Evolutionary conservation across 1,139 yeast genomes (phyloP).

Genomic region (Insectozyma bohioensis): DNA sequence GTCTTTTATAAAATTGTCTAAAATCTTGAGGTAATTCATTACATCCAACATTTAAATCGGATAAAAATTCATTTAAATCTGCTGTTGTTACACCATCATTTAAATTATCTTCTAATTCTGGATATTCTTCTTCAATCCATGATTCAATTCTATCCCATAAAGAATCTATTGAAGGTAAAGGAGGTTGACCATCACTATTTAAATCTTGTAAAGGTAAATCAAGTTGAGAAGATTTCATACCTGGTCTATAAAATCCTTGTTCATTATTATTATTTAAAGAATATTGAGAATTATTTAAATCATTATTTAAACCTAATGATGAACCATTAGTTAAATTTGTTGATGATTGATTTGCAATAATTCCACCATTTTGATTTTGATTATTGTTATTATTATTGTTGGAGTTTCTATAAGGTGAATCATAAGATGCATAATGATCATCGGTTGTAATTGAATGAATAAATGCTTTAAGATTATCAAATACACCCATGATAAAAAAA

Average conservation of each 20-base stretch:
- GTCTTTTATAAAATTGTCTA: constrained; percentile 70
- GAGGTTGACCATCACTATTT: constrained; percentile 57
- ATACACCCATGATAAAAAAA: constrained; percentile 35
- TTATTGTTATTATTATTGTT: constrained; percentile 25
- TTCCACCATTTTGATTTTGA: constrained; percentile 3
- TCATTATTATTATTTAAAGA: constrained; percentile 26
- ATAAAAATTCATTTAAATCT: constrained; percentile 75
- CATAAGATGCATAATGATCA: constrained; percentile 63
- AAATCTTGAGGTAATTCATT: constrained; percentile 69
- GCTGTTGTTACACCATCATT: constrained; percentile 71
- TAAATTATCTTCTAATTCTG: constrained; percentile 74
- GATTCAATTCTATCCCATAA: constrained; percentile 74
- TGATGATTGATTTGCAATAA: constrained; percentile 1
- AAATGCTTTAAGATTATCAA: constrained; percentile 49
- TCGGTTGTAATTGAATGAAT: constrained; percentile 63
- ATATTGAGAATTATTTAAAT: constrained; percentile 24
- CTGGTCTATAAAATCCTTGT: constrained; percentile 35
- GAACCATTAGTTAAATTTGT: constrained; percentile 9
- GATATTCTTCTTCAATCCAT: constrained; percentile 77
- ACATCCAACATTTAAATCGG: constrained; percentile 57
- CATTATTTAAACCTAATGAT: constrained; percentile 9
- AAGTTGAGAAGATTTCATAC: constrained; percentile 32
- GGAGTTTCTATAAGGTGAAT: constrained; percentile 46
- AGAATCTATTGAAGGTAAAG: constrained; percentile 67
- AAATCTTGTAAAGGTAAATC: constrained; percentile 45